Evolutionary conservation across 345 rosid genomes (phyloP).

Genomic region (Xanthoceras sorbifolium): DNA sequence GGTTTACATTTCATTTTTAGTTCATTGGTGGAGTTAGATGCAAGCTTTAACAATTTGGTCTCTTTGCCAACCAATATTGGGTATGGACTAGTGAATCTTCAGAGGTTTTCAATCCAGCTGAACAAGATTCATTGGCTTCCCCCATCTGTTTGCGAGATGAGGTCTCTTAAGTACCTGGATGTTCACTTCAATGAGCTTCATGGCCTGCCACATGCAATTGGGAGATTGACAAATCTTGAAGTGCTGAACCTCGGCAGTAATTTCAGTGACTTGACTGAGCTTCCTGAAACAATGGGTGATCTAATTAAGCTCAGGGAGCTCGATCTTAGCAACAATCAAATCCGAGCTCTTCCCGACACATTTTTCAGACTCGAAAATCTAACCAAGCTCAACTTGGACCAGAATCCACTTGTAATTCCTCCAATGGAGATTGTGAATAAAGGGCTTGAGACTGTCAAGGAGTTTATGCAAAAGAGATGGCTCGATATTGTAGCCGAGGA

Average conservation of each 20-base stretch:
- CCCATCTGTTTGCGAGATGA: constrained; percentile 72
- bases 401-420: constrained; percentile 78
- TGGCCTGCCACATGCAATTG: constrained; percentile 71
- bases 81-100: constrained; percentile 63
- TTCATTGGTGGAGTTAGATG: constrained; percentile 80
- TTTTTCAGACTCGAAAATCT: constrained; percentile 72
- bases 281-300: constrained; percentile 78
- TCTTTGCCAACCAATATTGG: constrained; percentile 79
- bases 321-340: constrained; percentile 97
- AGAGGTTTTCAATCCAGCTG: constrained; percentile 64
- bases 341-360: constrained; percentile 68
- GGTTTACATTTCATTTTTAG: constrained; percentile 34
- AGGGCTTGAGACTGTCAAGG: constrained; percentile 78
- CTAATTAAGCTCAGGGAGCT: constrained; percentile 73
- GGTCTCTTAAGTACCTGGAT: constrained; percentile 62
- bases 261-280: constrained; percentile 68
- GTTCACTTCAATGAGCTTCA: constrained; percentile 90
- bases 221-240: constrained; percentile 76
- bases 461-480: constrained; percentile 82
- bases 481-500: constrained; percentile 54
- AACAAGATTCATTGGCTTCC: constrained; percentile 79
- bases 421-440: constrained; percentile 57
- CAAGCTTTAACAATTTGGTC: constrained; percentile 74
- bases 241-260: constrained; percentile 76
- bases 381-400: constrained; percentile 73